These are phyloP conservation scores for Didymosphaeria variabile DNA, from an alignment of 2,329 filamentous ascomycete genomes.

Conservation along the genomic window DNA sequence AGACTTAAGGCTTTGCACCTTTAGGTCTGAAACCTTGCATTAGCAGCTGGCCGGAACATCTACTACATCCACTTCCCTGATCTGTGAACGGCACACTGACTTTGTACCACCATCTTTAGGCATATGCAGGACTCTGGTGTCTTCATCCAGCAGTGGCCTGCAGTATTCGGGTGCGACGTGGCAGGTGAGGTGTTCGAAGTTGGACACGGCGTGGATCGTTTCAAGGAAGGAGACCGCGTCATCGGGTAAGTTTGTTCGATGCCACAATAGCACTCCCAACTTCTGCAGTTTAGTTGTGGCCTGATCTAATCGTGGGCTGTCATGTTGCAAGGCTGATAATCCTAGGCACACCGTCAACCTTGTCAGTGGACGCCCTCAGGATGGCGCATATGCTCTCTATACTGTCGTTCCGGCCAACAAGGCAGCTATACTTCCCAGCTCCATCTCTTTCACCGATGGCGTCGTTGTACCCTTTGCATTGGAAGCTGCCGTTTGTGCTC, in stretches of 20 bases:
- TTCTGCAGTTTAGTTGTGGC: too few species aligned
- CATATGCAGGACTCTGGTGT: slow-evolving; percentile 38
- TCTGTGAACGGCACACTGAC: too few species aligned
- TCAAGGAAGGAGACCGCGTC: slow-evolving; percentile 55
- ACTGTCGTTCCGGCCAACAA: slow-evolving; percentile 45
- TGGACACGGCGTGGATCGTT: slow-evolving; percentile 51
- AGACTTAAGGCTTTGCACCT: too few species aligned
- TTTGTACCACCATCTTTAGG: too few species aligned
- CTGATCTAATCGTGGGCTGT: too few species aligned
- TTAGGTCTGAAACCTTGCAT: too few species aligned
- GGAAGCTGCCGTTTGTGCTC: slow-evolving; percentile 51
- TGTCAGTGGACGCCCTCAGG: slow-evolving; percentile 28
- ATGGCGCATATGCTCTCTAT: slow-evolving; percentile 42
- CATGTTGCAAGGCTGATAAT: not conserved
- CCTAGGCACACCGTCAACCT: slow-evolving; percentile 32
- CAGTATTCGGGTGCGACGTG: slow-evolving; percentile 51
- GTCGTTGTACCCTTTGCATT: slow-evolving; percentile 54
- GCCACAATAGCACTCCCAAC: too few species aligned
- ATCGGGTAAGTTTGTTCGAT: slow-evolving; percentile 39
- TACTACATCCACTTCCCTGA: too few species aligned
- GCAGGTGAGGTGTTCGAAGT: slow-evolving; percentile 55
- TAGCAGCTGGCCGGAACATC: too few species aligned
- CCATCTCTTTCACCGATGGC: slow-evolving; percentile 51
- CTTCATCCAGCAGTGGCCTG: slow-evolving; percentile 42
- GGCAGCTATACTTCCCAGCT: slow-evolving; percentile 51